Percentiles rank a stretch among this genome's conserved stretches.
These are phyloP conservation scores for Zea mays DNA, from an alignment of 176 grass and related monocot genomes.

Conservation along the genomic window Zm-B73-REFERENCE-NAM-5.0 NC_050099.1:162294001-162294500, in stretches of 20 bases:
- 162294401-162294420: not conserved
- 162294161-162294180: slow-evolving; percentile 67
- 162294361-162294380: not conserved
- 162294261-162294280: slow-evolving; percentile 70
- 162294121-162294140: slow-evolving; percentile 70
- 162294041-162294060: slow-evolving; percentile 16
- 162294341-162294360: not conserved
- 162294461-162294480: not conserved
- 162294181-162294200: slow-evolving; percentile 71
- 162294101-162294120: slow-evolving; percentile 64
- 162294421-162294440: not conserved
- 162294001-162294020: not conserved
- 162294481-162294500: not conserved
- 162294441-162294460: not conserved
- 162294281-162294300: slow-evolving; percentile 67
- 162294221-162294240: slow-evolving; percentile 62
- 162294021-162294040: slow-evolving; percentile 1
- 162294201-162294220: slow-evolving; percentile 67
- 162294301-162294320: slow-evolving; percentile 59
- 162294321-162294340: slow-evolving; percentile 43
- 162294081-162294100: slow-evolving; percentile 63
- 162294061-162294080: not conserved
- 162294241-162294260: slow-evolving; percentile 70
- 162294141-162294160: slow-evolving; percentile 71
- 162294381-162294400: not conserved